Conservation (phyloP, 441 rosid species). For the Erodium texanum region DNA sequence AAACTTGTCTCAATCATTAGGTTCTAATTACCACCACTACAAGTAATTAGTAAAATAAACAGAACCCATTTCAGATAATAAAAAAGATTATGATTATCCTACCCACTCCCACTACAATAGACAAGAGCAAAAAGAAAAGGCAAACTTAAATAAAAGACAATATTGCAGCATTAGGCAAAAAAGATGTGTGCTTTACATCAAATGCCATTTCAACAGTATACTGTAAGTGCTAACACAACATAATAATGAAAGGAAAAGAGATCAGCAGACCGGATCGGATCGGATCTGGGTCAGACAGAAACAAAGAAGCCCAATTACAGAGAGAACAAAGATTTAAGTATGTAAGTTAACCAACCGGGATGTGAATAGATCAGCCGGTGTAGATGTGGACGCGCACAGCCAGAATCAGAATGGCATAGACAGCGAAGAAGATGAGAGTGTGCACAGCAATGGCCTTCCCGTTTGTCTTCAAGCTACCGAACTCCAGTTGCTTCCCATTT, state of each 20-base stretch:
- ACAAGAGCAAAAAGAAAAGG: too few species aligned
- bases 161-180: neutral
- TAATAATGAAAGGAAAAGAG: neutral
- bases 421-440: constrained; percentile 69
- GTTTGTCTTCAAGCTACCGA: constrained; percentile 82
- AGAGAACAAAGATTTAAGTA: neutral
- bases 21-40: neutral
- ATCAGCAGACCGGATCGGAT: constrained; percentile 6
- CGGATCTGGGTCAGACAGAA: neutral
- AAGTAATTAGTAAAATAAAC: neutral
- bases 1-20: neutral
- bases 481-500: constrained; percentile 42
- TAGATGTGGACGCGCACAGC: constrained; percentile 75
- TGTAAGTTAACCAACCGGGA: constrained; percentile 12
- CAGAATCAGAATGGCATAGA: constrained; percentile 59
- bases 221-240: neutral
- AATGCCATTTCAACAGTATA: neutral
- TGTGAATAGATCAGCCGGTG: constrained; percentile 34
- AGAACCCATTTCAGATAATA: neutral
- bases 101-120: neutral
- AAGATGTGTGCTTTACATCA: neutral
- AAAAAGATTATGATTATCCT: neutral
- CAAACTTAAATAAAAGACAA: neutral
- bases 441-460: constrained; percentile 77
- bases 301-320: neutral